Conservation (phyloP, 108 stramenopile genomes). For the Mediolabrus comicus region DNA sequence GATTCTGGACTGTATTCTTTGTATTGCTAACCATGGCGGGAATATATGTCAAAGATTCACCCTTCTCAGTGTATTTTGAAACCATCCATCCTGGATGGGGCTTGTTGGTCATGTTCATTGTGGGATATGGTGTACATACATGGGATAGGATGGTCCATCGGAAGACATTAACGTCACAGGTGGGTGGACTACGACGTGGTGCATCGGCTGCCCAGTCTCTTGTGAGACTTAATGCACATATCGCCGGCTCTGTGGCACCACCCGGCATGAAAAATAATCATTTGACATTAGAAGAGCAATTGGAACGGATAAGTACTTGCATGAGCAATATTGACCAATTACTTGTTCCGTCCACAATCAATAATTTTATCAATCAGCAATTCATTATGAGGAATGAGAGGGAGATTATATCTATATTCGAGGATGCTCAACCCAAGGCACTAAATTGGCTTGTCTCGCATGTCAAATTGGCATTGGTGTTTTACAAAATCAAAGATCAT, state of each 20-base stretch:
- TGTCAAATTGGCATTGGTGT: conserved; percentile 87
- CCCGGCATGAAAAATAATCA: neutral
- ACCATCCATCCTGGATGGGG: conserved; percentile 58
- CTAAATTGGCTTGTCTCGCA: conserved; percentile 92
- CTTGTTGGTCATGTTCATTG: conserved; percentile 60
- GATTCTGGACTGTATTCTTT: conserved; percentile 92
- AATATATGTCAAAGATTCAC: conserved; percentile 87
- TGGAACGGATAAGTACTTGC: conserved; percentile 69
- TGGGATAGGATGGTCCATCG: conserved; percentile 88
- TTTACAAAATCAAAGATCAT: conserved; percentile 98
- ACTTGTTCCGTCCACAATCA: conserved; percentile 87
- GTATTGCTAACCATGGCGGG: conserved; percentile 71
- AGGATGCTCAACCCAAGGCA: conserved; percentile 88
- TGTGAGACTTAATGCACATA: conserved; percentile 39
- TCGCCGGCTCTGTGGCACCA: neutral
- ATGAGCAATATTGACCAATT: conserved; percentile 86
- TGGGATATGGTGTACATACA: conserved; percentile 80
- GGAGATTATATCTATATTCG: conserved; percentile 90
- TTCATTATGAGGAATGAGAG: conserved; percentile 85
- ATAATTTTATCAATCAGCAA: conserved; percentile 86
- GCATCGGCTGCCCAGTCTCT: conserved; percentile 50
- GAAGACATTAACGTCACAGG: conserved; percentile 55
- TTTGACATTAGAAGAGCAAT: conserved; percentile 68
- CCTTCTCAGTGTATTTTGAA: conserved; percentile 64
- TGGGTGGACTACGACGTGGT: conserved; percentile 51